Evolutionary conservation across 2,329 filamentous ascomycete genomes (phyloP).

Genomic region (Microcyclosporella mali): DNA sequence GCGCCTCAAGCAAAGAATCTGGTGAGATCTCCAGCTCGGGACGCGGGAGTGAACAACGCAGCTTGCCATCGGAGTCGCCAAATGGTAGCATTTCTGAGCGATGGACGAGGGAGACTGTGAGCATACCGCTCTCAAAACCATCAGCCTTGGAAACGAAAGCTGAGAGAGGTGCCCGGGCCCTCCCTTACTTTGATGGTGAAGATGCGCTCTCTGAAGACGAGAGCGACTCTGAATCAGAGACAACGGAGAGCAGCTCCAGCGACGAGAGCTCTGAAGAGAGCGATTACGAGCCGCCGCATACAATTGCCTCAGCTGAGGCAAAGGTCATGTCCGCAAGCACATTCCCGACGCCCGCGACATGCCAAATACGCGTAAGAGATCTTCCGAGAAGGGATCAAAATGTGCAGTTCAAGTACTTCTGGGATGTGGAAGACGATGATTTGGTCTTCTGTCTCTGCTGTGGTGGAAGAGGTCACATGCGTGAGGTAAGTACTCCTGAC

Average conservation of each 20-base stretch:
- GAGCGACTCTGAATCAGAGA: too few relatives aligned
- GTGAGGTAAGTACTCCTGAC: neutral
- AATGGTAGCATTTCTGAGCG: too few relatives aligned
- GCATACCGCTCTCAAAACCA: too few relatives aligned
- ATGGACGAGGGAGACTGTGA: too few relatives aligned
- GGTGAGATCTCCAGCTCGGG: slow-evolving; percentile 4
- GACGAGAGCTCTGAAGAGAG: slow-evolving; percentile 3
- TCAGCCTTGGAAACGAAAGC: too few relatives aligned
- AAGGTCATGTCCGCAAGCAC: neutral
- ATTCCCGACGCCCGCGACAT: neutral
- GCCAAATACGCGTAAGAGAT: slow-evolving; percentile 4
- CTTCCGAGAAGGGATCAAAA: slow-evolving; percentile 12
- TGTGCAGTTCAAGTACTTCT: slow-evolving; percentile 16
- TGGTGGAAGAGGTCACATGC: slow-evolving; percentile 6
- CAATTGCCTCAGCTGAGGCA: neutral
- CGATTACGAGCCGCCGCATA: slow-evolving; percentile 1
- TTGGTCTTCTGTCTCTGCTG: slow-evolving; percentile 15
- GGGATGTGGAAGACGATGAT: slow-evolving; percentile 3
- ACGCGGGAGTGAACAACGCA: neutral
- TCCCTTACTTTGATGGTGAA: too few relatives aligned
- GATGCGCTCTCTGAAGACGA: too few relatives aligned
- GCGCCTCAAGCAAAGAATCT: slow-evolving; percentile 3
- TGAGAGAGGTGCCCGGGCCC: too few relatives aligned
- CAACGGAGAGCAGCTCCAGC: too few relatives aligned
- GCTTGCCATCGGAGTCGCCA: too few relatives aligned